Percentiles rank a stretch among this genome's conserved stretches.
Conservation (phyloP, 345 rosid species). For the Boechera divaricarpa region DNA sequence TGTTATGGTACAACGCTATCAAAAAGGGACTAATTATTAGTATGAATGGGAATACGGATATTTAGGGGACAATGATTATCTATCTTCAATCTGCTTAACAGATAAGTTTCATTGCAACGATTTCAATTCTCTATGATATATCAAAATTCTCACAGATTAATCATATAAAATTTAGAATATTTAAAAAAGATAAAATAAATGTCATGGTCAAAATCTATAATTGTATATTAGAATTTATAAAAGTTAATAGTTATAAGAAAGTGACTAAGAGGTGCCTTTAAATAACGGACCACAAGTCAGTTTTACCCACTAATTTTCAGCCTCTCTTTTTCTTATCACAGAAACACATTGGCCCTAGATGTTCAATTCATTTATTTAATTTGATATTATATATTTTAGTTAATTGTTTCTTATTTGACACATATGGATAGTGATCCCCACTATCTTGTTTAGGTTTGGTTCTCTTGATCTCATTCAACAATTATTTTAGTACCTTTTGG, state of each 20-base stretch:
- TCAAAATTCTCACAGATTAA: too few species aligned
- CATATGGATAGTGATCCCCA: constrained; percentile 58
- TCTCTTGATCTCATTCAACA: constrained; percentile 30
- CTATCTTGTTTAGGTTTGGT: constrained; percentile 49
- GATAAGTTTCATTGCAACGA: too few species aligned
- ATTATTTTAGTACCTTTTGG: constrained; percentile 27
- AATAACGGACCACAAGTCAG: constrained; percentile 67
- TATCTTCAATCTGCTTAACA: too few species aligned
- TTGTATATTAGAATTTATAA: constrained; percentile 8
- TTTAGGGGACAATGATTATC: too few species aligned
- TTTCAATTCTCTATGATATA: too few species aligned
- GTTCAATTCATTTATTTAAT: constrained; percentile 46
- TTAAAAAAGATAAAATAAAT: too few species aligned
- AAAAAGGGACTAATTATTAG: too few species aligned
- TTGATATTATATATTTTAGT: constrained; percentile 47
- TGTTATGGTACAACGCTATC: too few species aligned
- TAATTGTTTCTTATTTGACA: constrained; percentile 27
- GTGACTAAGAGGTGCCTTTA: constrained; percentile 43
- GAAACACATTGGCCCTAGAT: constrained; percentile 44
- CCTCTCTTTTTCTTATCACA: constrained; percentile 34
- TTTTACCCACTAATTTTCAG: constrained; percentile 55
- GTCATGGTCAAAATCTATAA: too few species aligned
- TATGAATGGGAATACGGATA: too few species aligned
- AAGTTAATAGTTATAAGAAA: constrained; percentile 41
- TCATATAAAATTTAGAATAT: too few species aligned